These are phyloP conservation scores for Linanthus parryae DNA, from an alignment of 148 eudicot genomes.

Conservation along the genomic window DNA sequence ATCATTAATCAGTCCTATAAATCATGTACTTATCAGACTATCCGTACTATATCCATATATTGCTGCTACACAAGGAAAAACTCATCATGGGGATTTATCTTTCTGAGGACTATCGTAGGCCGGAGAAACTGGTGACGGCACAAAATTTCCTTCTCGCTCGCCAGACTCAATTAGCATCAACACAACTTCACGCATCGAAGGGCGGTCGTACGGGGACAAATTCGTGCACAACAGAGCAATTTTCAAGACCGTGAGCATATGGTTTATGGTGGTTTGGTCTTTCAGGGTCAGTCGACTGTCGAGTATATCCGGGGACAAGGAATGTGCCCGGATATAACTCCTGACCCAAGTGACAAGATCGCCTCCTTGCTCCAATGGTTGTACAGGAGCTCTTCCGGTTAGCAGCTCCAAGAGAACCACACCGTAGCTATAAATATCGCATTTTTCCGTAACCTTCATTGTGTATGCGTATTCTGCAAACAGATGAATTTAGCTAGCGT, in stretches of 20 bases:
- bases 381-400: constrained; percentile 89
- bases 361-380: constrained; percentile 85
- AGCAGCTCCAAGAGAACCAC: constrained; percentile 87
- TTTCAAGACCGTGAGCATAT: constrained; percentile 76
- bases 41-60: constrained; percentile 13
- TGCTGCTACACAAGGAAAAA: neutral
- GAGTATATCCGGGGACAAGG: constrained; percentile 56
- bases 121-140: constrained; percentile 40
- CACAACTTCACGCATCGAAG: constrained; percentile 90
- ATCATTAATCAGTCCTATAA: constrained; percentile 24
- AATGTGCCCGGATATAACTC: constrained; percentile 49
- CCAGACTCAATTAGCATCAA: constrained; percentile 75
- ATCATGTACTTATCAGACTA: too few relatives aligned
- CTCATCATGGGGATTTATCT: constrained; percentile 35
- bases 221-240: constrained; percentile 79
- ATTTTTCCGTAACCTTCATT: constrained; percentile 94
- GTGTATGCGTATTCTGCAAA: constrained; percentile 93
- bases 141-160: constrained; percentile 38
- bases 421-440: constrained; percentile 96
- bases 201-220: constrained; percentile 76
- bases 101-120: constrained; percentile 37
- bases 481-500: too few relatives aligned
- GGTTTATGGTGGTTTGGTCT: constrained; percentile 48
- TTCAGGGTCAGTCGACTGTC: constrained; percentile 54
- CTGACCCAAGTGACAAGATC: constrained; percentile 79